Percentiles rank a stretch among this genome's conserved stretches.
Evolutionary conservation across 2,329 filamentous ascomycete genomes (phyloP).

Genomic region (Polytolypa hystricis): DNA sequence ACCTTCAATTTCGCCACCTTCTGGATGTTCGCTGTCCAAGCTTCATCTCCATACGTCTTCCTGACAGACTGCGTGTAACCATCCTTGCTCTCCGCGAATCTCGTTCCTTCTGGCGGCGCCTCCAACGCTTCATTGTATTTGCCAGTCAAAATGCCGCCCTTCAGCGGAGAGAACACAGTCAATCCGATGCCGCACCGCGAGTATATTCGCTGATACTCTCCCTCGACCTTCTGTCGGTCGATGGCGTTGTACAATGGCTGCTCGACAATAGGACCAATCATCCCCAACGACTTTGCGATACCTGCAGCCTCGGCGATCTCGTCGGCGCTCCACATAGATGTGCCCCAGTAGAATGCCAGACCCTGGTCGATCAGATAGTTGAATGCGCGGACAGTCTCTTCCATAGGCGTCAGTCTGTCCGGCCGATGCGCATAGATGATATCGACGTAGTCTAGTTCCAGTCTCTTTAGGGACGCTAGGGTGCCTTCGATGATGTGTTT

Average conservation of each 20-base stretch:
- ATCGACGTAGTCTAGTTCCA: conserved; percentile 58
- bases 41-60: conserved; percentile 34
- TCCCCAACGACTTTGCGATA: conserved; percentile 47
- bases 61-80: conserved; percentile 42
- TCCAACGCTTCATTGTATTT: conserved; percentile 56
- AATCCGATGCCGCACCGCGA: conserved; percentile 50
- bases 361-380: conserved; percentile 59
- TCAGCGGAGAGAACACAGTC: conserved; percentile 54
- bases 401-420: conserved; percentile 56
- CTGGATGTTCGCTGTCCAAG: conserved; percentile 36
- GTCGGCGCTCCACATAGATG: conserved; percentile 56
- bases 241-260: conserved; percentile 60
- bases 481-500: conserved; percentile 62
- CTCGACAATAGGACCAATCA: conserved; percentile 44
- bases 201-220: conserved; percentile 51
- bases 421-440: conserved; percentile 61
- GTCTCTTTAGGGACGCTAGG: conserved; percentile 46
- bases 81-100: conserved; percentile 46
- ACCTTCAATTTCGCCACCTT: conserved; percentile 43
- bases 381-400: conserved; percentile 61
- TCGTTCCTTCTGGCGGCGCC: conserved; percentile 41
- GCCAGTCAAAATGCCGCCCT: conserved; percentile 51
- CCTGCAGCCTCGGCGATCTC: conserved; percentile 56
- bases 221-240: conserved; percentile 50
- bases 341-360: conserved; percentile 62